Conservation (phyloP, 768 basidiomycete species). For the Lentinula guzmanii region DNA sequence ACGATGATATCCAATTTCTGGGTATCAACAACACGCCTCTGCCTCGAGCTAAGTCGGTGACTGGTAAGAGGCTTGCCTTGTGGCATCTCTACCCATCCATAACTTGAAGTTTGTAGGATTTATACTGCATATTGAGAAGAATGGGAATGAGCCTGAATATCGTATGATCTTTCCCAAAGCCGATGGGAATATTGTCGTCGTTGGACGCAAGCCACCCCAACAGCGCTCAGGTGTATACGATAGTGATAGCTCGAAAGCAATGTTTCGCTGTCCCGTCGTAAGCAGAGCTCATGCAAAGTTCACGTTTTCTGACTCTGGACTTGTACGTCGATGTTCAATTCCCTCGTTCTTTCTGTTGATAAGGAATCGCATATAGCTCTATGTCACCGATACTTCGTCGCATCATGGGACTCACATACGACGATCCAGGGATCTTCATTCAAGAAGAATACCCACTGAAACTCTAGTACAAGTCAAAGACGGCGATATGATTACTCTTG, state of each 20-base stretch:
- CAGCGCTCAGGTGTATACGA: conserved; percentile 34
- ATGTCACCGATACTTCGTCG: conserved; percentile 63
- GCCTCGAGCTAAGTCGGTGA: conserved; percentile 26
- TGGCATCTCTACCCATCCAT: conserved; percentile 11
- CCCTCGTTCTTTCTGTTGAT: conserved; percentile 8
- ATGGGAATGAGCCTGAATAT: conserved; percentile 37
- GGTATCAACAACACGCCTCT: conserved; percentile 32
- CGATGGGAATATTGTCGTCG: conserved; percentile 44
- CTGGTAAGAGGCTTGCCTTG: conserved; percentile 30
- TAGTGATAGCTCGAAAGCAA: conserved; percentile 41
- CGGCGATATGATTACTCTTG: conserved; percentile 72
- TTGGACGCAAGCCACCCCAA: conserved; percentile 60
- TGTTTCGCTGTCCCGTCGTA: conserved; percentile 75
- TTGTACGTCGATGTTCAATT: conserved; percentile 36
- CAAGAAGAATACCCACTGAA: conserved; percentile 48
- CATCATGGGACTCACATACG: conserved; percentile 74
- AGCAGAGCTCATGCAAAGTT: conserved; percentile 78
- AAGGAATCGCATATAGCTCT: conserved; percentile 39
- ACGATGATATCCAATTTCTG: conserved; percentile 60
- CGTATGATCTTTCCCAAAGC: conserved; percentile 47
- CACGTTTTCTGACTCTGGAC: conserved; percentile 61
- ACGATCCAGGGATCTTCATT: conserved; percentile 41
- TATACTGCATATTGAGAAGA: conserved; percentile 50
- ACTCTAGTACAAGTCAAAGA: conserved; percentile 51
- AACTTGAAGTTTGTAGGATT: conserved; percentile 38